These are phyloP conservation scores for Pelargonium citronellum DNA, from an alignment of 441 rosid species.

Conservation along the genomic window DNA sequence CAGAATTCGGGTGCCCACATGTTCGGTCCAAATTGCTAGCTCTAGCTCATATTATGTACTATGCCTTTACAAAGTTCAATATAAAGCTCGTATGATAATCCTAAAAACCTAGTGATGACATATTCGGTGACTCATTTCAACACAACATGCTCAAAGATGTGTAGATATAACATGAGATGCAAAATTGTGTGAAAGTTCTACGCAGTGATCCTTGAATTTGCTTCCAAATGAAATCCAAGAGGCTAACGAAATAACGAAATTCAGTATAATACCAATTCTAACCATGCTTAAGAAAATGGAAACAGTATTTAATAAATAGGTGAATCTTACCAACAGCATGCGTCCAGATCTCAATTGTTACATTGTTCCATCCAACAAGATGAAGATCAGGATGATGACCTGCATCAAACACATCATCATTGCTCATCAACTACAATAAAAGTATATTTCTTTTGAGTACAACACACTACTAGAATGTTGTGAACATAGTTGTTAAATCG, in stretches of 20 bases:
- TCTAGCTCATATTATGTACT: too few species aligned
- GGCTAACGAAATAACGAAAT: not conserved
- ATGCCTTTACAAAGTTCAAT: too few species aligned
- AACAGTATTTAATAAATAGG: not conserved
- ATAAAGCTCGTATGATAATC: too few species aligned
- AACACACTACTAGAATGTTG: not conserved
- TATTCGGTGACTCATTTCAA: too few species aligned
- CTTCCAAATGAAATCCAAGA: not conserved
- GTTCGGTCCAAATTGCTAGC: too few species aligned
- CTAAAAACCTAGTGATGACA: too few species aligned
- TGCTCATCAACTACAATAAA: slow-evolving; percentile 6
- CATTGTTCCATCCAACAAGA: slow-evolving; percentile 90
- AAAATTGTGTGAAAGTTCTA: too few species aligned
- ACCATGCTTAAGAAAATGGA: not conserved
- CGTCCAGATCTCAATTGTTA: slow-evolving; percentile 82
- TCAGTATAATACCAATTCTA: not conserved
- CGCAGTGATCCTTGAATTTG: not conserved
- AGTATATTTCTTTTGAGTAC: not conserved
- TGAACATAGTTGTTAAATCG: not conserved
- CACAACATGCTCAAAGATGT: too few species aligned
- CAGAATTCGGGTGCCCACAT: too few species aligned
- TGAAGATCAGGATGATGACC: slow-evolving; percentile 98
- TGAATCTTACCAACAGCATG: slow-evolving; percentile 70
- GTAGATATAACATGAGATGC: not conserved
- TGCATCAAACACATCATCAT: slow-evolving; percentile 30